These are phyloP conservation scores for Cystofilobasidium macerans DNA, from an alignment of 768 basidiomycete species.

Conservation along the genomic window DNA sequence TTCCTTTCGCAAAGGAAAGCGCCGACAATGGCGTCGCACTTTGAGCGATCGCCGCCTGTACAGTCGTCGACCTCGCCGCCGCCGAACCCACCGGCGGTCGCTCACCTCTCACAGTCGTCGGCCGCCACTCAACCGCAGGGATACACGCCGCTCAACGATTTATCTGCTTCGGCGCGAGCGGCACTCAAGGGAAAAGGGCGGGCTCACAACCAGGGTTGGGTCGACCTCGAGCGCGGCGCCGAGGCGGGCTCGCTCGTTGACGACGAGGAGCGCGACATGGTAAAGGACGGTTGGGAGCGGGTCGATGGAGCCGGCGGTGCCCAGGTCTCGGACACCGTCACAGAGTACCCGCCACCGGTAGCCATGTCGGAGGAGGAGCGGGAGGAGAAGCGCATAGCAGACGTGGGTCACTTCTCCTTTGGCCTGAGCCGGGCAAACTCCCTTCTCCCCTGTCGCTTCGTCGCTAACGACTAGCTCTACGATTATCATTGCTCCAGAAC, in stretches of 20 bases:
- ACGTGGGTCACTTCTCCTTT: not conserved
- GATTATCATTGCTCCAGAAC: not conserved
- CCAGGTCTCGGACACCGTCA: not conserved
- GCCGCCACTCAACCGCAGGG: not conserved
- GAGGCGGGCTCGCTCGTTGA: not conserved
- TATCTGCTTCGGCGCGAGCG: not conserved
- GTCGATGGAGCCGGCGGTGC: not conserved
- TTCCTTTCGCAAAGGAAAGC: no score
- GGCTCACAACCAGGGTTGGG: not conserved
- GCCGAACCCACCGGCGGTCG: not conserved
- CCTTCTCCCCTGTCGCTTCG: not conserved
- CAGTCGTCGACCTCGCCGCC: no score
- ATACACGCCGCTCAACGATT: not conserved
- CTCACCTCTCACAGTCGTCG: not conserved
- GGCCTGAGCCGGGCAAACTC: no score
- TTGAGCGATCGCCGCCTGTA: no score
- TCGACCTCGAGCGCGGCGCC: conserved; percentile 1
- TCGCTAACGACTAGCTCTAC: not conserved
- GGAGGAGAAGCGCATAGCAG: conserved; percentile 4
- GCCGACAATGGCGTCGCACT: no score
- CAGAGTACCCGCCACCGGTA: not conserved
- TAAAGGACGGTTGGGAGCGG: not conserved
- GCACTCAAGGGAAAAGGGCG: not conserved
- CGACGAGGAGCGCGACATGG: not conserved
- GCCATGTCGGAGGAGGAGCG: not conserved